Percentiles rank a stretch among this genome's conserved stretches.
These are phyloP conservation scores for Hypoxylon sp. DNA, from an alignment of 2,329 filamentous ascomycete genomes.

Conservation along the genomic window DNA sequence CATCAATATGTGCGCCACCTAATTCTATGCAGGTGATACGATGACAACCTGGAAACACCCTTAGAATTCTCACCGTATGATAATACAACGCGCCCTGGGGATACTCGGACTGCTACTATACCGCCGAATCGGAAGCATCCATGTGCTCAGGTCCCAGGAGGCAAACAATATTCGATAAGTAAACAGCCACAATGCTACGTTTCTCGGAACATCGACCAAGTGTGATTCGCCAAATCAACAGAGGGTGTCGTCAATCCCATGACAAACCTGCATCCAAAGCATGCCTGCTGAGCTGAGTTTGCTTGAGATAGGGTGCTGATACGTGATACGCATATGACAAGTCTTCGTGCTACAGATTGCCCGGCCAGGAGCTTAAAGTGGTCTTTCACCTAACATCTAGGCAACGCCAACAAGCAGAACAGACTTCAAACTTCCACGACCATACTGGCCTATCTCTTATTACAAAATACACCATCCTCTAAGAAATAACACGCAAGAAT, in stretches of 20 bases:
- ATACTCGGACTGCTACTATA: not conserved
- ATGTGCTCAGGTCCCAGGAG: no score
- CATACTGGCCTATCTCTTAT: no score
- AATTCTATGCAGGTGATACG: no score
- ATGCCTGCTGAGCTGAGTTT: not conserved
- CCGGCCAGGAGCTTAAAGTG: not conserved
- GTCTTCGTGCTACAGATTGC: not conserved
- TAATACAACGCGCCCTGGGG: slow-evolving; percentile 1
- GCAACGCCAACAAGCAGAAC: no score
- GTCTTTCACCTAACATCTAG: not conserved
- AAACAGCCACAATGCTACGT: not conserved
- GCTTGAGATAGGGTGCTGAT: not conserved
- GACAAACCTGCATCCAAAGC: slow-evolving; percentile 1
- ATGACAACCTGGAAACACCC: no score
- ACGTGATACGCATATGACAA: slow-evolving; percentile 17
- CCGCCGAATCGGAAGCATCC: slow-evolving; percentile 11
- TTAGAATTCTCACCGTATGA: not conserved
- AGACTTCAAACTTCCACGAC: no score
- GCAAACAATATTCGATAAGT: no score
- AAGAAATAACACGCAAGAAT: no score
- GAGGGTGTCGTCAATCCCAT: not conserved
- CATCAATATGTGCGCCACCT: slow-evolving; percentile 7
- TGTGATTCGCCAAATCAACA: not conserved
- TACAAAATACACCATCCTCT: no score
- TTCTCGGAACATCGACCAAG: not conserved